Evolutionary conservation across 441 rosid species (phyloP).

Genomic region (Mallotus japonicus): DNA sequence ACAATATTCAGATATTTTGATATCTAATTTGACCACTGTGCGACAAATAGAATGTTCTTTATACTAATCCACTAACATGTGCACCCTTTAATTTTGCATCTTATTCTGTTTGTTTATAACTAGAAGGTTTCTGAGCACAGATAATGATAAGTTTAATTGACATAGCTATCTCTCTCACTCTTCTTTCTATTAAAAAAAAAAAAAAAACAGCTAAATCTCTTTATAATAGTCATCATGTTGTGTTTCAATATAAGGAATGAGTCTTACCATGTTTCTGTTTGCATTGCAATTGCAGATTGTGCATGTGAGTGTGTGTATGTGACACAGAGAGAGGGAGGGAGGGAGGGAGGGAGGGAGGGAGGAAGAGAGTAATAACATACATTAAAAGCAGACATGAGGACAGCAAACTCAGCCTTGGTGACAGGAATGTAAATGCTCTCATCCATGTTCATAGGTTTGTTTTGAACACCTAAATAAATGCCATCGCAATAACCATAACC

Average conservation of each 20-base stretch:
- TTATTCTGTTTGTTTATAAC: no score
- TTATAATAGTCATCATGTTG: no score
- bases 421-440: conserved; percentile 81
- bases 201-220: no score
- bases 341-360: neutral
- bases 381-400: conserved; percentile 70
- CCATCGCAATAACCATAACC: conserved; percentile 20
- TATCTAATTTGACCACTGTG: neutral
- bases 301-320: neutral
- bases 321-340: neutral
- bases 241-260: no score
- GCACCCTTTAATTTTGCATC: no score
- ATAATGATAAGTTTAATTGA: no score
- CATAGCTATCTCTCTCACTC: no score
- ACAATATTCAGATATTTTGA: neutral
- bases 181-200: no score
- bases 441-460: conserved; percentile 69
- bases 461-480: conserved; percentile 69
- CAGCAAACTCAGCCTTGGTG: conserved; percentile 76
- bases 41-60: neutral
- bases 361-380: conserved; percentile 37
- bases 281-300: no score
- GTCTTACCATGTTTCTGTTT: no score
- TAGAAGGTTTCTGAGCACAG: no score
- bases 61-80: no score